These are phyloP conservation scores for Psidium friedrichsthalianum DNA, from an alignment of 345 rosid genomes.

Conservation along the genomic window DNA sequence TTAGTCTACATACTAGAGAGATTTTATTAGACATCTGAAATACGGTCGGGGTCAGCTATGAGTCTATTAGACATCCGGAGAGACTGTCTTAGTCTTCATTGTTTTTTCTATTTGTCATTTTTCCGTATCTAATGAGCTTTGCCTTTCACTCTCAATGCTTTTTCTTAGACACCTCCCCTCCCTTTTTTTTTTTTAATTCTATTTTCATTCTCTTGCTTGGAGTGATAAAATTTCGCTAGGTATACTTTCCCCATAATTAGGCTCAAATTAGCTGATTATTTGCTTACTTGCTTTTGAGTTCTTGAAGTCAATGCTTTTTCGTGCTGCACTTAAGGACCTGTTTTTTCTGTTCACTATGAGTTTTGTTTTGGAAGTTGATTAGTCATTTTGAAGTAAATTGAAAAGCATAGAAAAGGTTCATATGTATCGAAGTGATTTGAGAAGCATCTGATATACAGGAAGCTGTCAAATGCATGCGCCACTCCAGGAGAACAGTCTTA, in stretches of 20 bases:
- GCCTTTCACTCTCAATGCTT: neutral
- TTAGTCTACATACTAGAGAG: neutral
- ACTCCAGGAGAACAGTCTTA: constrained; percentile 68
- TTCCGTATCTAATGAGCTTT: neutral
- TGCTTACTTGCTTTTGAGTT: neutral
- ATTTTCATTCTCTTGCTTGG: neutral
- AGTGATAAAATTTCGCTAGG: neutral
- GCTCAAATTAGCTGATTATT: neutral
- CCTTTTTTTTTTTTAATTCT: neutral
- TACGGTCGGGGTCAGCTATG: neutral
- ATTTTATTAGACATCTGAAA: neutral
- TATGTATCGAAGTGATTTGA: neutral
- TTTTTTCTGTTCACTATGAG: neutral
- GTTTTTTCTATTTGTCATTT: neutral
- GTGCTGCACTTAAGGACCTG: neutral
- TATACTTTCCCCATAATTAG: neutral
- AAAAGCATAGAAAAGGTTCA: neutral
- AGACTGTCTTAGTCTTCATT: neutral
- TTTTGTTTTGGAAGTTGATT: neutral
- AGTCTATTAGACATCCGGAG: neutral
- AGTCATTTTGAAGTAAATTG: neutral
- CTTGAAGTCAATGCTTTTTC: neutral
- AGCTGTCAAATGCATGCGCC: constrained; percentile 94
- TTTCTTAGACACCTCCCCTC: neutral
- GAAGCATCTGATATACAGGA: constrained; percentile 34